These are phyloP conservation scores for Diaporthe citriasiana DNA, from an alignment of 2,329 filamentous ascomycete species.

Conservation along the genomic window DNA sequence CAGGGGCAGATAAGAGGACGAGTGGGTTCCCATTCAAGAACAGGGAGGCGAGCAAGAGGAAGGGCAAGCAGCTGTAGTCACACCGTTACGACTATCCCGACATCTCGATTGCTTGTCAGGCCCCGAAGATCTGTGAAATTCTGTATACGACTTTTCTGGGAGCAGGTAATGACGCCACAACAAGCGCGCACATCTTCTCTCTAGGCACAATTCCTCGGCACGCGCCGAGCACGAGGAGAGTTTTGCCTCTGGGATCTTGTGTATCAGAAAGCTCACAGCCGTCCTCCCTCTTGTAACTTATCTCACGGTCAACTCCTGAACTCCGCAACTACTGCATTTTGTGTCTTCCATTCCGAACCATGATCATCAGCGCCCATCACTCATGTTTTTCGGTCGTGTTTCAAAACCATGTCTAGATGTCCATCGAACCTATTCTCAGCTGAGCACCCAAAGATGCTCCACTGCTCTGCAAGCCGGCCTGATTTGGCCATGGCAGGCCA, in stretches of 20 bases:
- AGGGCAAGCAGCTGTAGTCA: slow-evolving; percentile 44
- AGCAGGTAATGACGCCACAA: neutral
- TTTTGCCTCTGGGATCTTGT: neutral
- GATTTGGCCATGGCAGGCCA: neutral
- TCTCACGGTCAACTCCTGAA: slow-evolving; percentile 16
- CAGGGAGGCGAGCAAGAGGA: slow-evolving; percentile 51
- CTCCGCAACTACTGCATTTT: slow-evolving; percentile 4
- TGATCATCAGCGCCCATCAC: neutral
- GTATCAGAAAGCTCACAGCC: neutral
- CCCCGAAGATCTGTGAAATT: neutral
- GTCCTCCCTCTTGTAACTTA: neutral
- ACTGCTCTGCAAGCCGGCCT: neutral
- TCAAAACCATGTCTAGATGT: neutral
- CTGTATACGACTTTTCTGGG: neutral
- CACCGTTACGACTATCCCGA: neutral
- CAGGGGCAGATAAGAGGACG: slow-evolving; percentile 58
- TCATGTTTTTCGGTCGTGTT: neutral
- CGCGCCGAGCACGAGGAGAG: neutral
- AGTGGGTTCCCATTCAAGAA: slow-evolving; percentile 58
- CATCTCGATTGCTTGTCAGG: neutral
- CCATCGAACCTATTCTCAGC: neutral
- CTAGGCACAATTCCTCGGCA: neutral
- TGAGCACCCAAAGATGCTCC: neutral
- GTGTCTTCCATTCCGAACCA: neutral
- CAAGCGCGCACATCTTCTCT: neutral